Conservation (phyloP, 192 early-diverging fungal species). For the Linnemannia elongata region DNA sequence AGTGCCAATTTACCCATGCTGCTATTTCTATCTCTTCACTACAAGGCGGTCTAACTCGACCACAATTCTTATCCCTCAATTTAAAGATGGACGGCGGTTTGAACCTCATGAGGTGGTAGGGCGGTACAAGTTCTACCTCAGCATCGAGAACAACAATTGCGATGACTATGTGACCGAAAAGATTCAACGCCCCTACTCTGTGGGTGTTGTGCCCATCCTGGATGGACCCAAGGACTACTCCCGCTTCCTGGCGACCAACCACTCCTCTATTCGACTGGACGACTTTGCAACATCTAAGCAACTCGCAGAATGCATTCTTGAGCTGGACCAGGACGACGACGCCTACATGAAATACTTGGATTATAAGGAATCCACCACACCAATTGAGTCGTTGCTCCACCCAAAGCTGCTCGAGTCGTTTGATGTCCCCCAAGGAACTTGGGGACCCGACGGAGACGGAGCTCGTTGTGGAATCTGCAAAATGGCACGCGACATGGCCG, state of each 20-base stretch:
- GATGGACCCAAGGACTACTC: conserved; percentile 44
- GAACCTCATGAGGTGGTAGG: background rate
- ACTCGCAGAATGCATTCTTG: conserved; percentile 19
- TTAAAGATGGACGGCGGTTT: background rate
- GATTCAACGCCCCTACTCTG: conserved; percentile 21
- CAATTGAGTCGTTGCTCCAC: conserved; percentile 13
- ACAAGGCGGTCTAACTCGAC: background rate
- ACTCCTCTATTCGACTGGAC: conserved; percentile 39
- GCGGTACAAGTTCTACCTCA: conserved; percentile 49
- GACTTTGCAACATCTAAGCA: conserved; percentile 29
- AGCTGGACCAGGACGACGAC: conserved; percentile 16
- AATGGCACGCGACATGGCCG: conserved; percentile 16
- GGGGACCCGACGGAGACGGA: conserved; percentile 19
- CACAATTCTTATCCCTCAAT: background rate
- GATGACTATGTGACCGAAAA: conserved; percentile 54
- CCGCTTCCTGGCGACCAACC: conserved; percentile 29
- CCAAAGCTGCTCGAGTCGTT: conserved; percentile 19
- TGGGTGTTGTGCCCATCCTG: conserved; percentile 41
- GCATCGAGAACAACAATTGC: conserved; percentile 48
- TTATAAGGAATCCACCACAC: conserved; percentile 12
- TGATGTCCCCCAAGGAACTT: background rate
- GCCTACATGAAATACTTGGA: conserved; percentile 24
- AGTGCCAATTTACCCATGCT: background rate
- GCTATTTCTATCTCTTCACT: background rate
- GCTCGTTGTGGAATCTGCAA: conserved; percentile 22